These are phyloP conservation scores for Sequoiadendron giganteum DNA, from an alignment of 75 land plant genomes.

Conservation along the genomic window DNA sequence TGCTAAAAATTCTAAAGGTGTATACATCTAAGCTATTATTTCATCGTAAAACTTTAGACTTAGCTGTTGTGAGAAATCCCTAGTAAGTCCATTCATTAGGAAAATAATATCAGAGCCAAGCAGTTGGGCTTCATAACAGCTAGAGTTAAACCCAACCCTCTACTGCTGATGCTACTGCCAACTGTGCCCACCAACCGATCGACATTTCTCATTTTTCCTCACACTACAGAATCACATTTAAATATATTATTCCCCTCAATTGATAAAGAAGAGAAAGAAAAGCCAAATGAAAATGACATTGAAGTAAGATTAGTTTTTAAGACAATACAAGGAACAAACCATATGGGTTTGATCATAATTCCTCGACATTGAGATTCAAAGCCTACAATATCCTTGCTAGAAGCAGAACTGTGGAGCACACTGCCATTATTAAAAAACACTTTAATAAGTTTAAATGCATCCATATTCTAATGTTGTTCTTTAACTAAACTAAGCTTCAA, in stretches of 20 bases:
- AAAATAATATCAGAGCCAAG: neutral
- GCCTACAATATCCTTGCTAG: constrained; percentile 46
- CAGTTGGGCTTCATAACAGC: neutral
- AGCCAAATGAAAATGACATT: neutral
- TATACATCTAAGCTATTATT: neutral
- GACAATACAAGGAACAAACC: neutral
- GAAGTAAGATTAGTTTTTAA: neutral
- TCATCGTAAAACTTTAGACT: neutral
- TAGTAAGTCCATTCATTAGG: constrained; percentile 7
- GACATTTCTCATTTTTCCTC: neutral
- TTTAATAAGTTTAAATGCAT: neutral
- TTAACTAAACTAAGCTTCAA: neutral
- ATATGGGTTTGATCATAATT: constrained; percentile 23
- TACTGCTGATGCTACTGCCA: neutral
- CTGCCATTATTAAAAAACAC: neutral
- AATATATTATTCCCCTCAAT: neutral
- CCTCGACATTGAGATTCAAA: constrained; percentile 47
- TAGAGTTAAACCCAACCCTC: neutral
- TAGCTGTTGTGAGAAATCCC: neutral
- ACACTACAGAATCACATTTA: neutral
- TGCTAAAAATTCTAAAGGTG: neutral
- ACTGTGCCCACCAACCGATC: neutral
- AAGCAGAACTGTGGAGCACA: constrained; percentile 41
- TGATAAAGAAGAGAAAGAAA: neutral
- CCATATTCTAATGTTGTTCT: neutral